These are phyloP conservation scores for Buxus sempervirens DNA, from an alignment of 164 flowering plant genomes.

Conservation along the genomic window DNA sequence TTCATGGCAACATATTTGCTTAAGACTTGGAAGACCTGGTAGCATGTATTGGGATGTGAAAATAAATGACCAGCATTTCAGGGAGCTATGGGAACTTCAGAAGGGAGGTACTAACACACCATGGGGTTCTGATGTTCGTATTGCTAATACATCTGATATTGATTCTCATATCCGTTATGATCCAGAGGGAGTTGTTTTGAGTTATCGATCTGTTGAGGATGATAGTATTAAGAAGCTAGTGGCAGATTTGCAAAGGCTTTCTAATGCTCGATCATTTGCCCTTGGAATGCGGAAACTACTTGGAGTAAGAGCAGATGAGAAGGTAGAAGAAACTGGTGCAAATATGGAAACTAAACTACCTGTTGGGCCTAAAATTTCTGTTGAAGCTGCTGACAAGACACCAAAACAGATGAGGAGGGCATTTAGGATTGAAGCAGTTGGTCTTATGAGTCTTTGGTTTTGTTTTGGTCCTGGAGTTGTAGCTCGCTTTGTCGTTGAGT, in stretches of 20 bases:
- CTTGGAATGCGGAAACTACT: slow-evolving; percentile 91
- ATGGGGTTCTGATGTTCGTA: slow-evolving; percentile 92
- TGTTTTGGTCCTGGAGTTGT: slow-evolving; percentile 90
- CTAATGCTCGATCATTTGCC: slow-evolving; percentile 88
- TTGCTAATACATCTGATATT: slow-evolving; percentile 86
- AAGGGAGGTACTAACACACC: slow-evolving; percentile 63
- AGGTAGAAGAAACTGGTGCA: slow-evolving; percentile 47
- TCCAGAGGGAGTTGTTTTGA: slow-evolving; percentile 84
- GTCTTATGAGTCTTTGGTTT: slow-evolving; percentile 96
- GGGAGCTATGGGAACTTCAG: slow-evolving; percentile 96
- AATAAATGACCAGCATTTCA: slow-evolving; percentile 85
- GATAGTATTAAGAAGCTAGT: slow-evolving; percentile 86
- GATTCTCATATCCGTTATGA: slow-evolving; percentile 96
- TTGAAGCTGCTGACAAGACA: slow-evolving; percentile 52
- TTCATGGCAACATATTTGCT: slow-evolving; percentile 85
- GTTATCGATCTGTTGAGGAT: slow-evolving; percentile 75
- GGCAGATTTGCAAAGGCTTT: slow-evolving; percentile 85
- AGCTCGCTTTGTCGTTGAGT: slow-evolving; percentile 98
- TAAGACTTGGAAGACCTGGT: slow-evolving; percentile 95
- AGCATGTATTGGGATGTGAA: slow-evolving; percentile 97
- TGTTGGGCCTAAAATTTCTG: slow-evolving; percentile 37
- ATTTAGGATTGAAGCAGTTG: slow-evolving; percentile 95
- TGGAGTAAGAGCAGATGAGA: slow-evolving; percentile 80
- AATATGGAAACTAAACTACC: slow-evolving; percentile 46
- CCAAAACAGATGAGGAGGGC: slow-evolving; percentile 79